Base-by-base conservation (phyloP, 139 green algal genomes). In the Chlorella sp. region DNA sequence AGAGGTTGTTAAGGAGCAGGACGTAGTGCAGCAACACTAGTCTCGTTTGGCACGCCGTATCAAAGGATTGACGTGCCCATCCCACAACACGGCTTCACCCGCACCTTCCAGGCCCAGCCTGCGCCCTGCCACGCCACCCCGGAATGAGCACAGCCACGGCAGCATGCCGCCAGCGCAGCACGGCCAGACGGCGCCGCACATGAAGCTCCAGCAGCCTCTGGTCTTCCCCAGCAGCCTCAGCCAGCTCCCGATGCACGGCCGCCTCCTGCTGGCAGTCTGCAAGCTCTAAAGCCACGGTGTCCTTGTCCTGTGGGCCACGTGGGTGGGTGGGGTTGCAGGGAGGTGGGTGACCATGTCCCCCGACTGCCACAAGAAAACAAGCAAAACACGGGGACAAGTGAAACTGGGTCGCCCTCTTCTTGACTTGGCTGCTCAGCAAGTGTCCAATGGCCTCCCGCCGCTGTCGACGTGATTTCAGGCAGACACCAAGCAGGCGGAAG, bases 81-180 rank as follows among this genome's bases (percentile, higher is more conserved):
- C 28, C 11, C 69, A 34, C 26, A 77, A 28, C 69, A 36, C 12
- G 69, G 22, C 39, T 37, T 39, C 40, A 37, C 11, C 24, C 32
- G 0, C 78, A 14, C 24, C 26, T 11, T 40, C 78, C 78, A 60
- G 40, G 78, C 39, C 39, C 2, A 19, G 5, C 36, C 78, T 83
- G 78, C 24, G 14, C 26, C 1, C 22, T 66, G 78, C 3, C 21
- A 2, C 36, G 53, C 7, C n/a, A 40, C 18, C 42, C 39, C 14
- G 84, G 39, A 5, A 80, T n/a, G 34, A 88, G 84, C 68, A 83
- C 71, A 7, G 71, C 85, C 15, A 73, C 48, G 5, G 40, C 71
- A 14, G 85, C 85, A 42, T 73, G 18, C 36, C 48, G 85, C 85
- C 85, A 89, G 42, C 85, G 85, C 85, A 89, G 85, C 85, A 19